Base-by-base conservation (phyloP, 495 filamentous ascomycete genomes). In the Aspergillus egyptiacus region DNA sequence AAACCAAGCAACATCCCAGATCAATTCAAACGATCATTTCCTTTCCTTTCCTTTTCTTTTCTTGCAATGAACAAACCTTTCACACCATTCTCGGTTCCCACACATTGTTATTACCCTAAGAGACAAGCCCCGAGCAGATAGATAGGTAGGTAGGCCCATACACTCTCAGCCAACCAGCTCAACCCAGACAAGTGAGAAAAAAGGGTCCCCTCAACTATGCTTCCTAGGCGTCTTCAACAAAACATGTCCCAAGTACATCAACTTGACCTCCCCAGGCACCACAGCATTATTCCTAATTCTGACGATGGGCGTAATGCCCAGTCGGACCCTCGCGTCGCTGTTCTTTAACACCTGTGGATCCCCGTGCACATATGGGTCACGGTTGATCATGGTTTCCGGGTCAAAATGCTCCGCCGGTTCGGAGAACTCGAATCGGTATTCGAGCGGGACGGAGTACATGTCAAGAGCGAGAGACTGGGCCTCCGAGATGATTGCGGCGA, bases 371-470 rank as follows among this genome's bases (percentile, higher is more conserved):
- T 44, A 53, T 1, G 44, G 42, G 19, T 66, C 64, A 10, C 54
- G 33, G 17, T 49, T 63, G 22, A 59, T 17, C 66, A 67, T 69
- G 1, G 45, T 56, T 0, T 25, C 23, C 0, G 62, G 61, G 28
- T 67, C 58, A 49, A 62, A 69, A 2, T 28, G 43, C 5, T 61
- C 55, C 9, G 54, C 51, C 13, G 49, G 19, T 3, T 51, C 56
- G 0, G 64, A 61, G 36, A 64, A 69, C 3, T 63, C 55, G 5
- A 60, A 48, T 1, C 33, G 46, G 36, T 58, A 62, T 18, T 54
- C 55, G 8, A 58, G 51, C 0, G 63, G 51, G 2, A 47, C 28
- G 2, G 44, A 52, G 28, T 57, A 50, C 50, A 70, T 61, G 2
- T 55, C 48, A 0, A 63, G 7, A 0, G 56, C 63, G n/a, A 68